These are phyloP conservation scores for Cutaneotrichosporon dermatis DNA, from an alignment of 1,284 basidiomycete genomes.

Conservation along the genomic window DNA sequence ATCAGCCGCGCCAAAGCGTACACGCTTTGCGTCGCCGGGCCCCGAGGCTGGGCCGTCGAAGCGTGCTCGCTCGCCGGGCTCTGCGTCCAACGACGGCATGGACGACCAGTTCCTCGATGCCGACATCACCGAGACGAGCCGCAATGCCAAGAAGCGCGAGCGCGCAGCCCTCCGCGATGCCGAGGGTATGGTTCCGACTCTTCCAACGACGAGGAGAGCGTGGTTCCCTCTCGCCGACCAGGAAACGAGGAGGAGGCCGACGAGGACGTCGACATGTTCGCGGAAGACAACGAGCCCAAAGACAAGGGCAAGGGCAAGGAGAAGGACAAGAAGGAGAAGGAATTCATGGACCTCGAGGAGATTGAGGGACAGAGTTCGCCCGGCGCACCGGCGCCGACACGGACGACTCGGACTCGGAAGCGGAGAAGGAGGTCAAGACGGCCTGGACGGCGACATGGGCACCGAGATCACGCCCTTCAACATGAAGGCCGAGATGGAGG, in stretches of 20 bases:
- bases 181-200: constrained; percentile 90
- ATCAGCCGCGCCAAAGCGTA: constrained; percentile 57
- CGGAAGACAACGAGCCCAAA: constrained; percentile 36
- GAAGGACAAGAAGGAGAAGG: constrained; percentile 53
- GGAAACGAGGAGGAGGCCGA: constrained; percentile 49
- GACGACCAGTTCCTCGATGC: constrained; percentile 37
- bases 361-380: constrained; percentile 92
- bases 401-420: constrained; percentile 29
- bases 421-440: constrained; percentile 15
- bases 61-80: not conserved
- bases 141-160: constrained; percentile 58
- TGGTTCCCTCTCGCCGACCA: constrained; percentile 62
- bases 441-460: constrained; percentile 67
- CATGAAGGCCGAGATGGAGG: constrained; percentile 97
- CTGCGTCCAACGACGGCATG: not conserved
- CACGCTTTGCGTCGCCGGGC: constrained; percentile 68
- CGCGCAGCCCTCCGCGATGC: constrained; percentile 64
- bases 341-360: constrained; percentile 80
- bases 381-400: constrained; percentile 66
- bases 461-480: constrained; percentile 93
- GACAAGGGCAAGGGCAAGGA: constrained; percentile 23
- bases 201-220: constrained; percentile 75
- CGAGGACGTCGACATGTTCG: constrained; percentile 76
- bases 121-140: constrained; percentile 37
- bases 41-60: constrained; percentile 14